Conservation (phyloP, 345 rosid genomes). For the Citrus trifoliata region DNA sequence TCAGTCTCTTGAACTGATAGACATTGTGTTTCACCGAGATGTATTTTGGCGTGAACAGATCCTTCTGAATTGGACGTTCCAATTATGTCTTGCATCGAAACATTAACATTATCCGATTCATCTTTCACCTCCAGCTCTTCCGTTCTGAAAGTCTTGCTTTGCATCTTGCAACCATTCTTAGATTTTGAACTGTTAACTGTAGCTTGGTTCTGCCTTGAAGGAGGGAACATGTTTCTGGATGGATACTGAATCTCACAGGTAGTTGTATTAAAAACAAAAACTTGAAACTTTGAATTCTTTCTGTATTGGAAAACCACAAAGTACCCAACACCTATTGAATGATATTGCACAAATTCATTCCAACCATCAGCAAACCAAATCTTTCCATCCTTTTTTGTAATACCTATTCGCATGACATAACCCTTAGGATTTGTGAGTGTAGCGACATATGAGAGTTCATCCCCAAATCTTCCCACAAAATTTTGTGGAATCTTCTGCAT, state of each 20-base stretch:
- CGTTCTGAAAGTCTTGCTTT: constrained; percentile 12
- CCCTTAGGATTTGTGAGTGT: constrained; percentile 33
- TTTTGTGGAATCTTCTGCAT: constrained; percentile 37
- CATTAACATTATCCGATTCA: neutral
- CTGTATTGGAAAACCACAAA: constrained; percentile 30
- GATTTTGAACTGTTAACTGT: neutral
- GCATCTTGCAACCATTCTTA: neutral
- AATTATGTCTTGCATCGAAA: neutral
- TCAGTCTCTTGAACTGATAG: neutral
- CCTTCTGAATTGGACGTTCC: neutral
- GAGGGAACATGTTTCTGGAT: constrained; percentile 3
- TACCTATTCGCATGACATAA: constrained; percentile 26
- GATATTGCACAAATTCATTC: constrained; percentile 32
- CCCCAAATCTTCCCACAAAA: constrained; percentile 26
- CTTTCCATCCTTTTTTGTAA: constrained; percentile 16
- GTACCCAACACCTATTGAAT: constrained; percentile 28
- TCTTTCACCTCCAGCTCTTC: constrained; percentile 7
- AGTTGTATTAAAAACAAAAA: constrained; percentile 27
- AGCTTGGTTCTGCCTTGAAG: neutral
- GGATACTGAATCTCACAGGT: constrained; percentile 35
- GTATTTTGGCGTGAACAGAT: neutral
- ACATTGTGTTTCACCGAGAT: neutral
- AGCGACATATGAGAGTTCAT: constrained; percentile 36
- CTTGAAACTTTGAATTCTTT: constrained; percentile 32
- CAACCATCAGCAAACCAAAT: constrained; percentile 44